Evolutionary conservation across 441 rosid genomes (phyloP), one percentile per base, ranked within the genome.

Genomic region (Gossypium schwendimanii): DNA sequence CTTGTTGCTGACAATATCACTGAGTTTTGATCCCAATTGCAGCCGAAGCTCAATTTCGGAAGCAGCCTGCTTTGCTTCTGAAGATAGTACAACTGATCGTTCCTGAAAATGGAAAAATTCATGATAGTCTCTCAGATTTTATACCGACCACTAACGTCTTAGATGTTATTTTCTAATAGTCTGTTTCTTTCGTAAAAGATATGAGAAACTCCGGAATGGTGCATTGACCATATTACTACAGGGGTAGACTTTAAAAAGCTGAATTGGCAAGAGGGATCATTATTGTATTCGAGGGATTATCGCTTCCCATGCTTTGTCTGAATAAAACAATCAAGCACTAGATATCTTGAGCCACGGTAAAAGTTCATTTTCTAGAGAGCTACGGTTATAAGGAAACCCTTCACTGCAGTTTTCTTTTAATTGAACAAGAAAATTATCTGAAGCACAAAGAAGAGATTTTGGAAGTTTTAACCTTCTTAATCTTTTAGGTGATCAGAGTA

Each of bases 21-120:
- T 91, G 59, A 95, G 93, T 81, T 84, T 92, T 50, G 96, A 84
- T 11, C 98, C 96, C 71, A 95, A 81, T 59, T 80, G 90, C 74
- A 95, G 83, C 77, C 94, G 84, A 10, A 33, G 65, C 79, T 84
- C 92, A 33, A 92, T 94, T 71, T 89, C 89, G 77, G 86, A 88
- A 1, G 97, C 99, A 39, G 98, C 94, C 65, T 81, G 74, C 81
- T 83, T 89, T 18, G 98, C 97, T 79, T 82, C 91, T 18, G 80
- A 77, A 78, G 97, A 87, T 74, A 92, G 80, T 49, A 75, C 76
- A 49, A 14, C 72, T 44, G 77, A 67, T 66, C 75, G 82, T 61
- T 33, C 78, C 96, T 90, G 85, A 72, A 70, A 84, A 68, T 12
- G 23, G 26, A 58, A 24, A 52, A 24, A 52, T 26, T 44, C 21